These are phyloP conservation scores for Geotrichum ghanense DNA, from an alignment of 805 yeast species.

Conservation along the genomic window DNA sequence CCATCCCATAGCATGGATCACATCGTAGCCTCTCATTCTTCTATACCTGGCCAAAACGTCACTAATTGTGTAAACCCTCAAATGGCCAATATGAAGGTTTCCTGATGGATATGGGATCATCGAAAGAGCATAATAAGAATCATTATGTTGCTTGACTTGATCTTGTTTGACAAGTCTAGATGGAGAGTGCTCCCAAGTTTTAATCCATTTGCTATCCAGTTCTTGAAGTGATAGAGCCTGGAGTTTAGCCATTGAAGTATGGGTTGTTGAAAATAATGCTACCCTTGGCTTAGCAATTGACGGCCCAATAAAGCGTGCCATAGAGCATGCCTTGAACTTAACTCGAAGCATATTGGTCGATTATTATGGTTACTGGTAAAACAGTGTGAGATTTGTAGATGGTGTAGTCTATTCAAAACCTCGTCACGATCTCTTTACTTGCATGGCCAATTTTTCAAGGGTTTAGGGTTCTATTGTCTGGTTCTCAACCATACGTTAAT, in stretches of 20 bases:
- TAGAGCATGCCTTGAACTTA: too few species aligned
- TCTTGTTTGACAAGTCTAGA: conserved; percentile 8
- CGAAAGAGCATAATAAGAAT: conserved; percentile 52
- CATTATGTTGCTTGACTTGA: background rate
- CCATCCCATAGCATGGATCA: conserved; percentile 98
- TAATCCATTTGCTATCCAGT: conserved; percentile 23
- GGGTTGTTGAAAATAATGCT: too few species aligned
- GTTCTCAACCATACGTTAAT: too few species aligned
- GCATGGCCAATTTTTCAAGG: too few species aligned
- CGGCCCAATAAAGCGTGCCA: too few species aligned
- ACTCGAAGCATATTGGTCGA: too few species aligned
- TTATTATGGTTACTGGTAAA: too few species aligned
- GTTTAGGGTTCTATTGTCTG: too few species aligned
- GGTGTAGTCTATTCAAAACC: too few species aligned
- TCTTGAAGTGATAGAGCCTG: conserved; percentile 3
- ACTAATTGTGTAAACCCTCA: conserved; percentile 83
- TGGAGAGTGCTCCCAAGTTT: conserved; percentile 17
- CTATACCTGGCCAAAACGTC: conserved; percentile 75
- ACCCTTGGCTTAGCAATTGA: too few species aligned
- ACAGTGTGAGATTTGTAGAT: too few species aligned
- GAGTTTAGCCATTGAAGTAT: background rate
- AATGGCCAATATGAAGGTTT: conserved; percentile 82
- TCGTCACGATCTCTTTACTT: too few species aligned
- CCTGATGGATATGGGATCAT: conserved; percentile 99
- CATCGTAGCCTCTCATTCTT: conserved; percentile 62